Percentiles rank a stretch among this genome's conserved stretches.
Evolutionary conservation across 352 stramenopile genomes (phyloP).

Genomic region (Globisporangium spinosum): DNA sequence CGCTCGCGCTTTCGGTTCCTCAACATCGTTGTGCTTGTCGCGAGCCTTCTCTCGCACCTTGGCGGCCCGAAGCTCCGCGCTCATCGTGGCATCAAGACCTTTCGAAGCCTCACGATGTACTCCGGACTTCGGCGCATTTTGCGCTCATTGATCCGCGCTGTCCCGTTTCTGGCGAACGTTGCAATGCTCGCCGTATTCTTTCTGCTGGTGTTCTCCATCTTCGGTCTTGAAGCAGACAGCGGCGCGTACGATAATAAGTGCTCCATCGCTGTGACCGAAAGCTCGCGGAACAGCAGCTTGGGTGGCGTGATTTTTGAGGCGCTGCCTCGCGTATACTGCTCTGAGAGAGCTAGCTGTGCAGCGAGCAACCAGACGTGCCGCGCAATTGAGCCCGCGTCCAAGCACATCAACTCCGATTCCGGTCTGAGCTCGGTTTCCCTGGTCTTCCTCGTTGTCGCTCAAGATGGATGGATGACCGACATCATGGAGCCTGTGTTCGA

Average conservation of each 20-base stretch:
- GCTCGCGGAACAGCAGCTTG: not conserved
- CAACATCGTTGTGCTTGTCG: slow-evolving; percentile 43
- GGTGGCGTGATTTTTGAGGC: slow-evolving; percentile 22
- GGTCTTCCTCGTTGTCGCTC: slow-evolving; percentile 74
- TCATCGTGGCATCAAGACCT: slow-evolving; percentile 63
- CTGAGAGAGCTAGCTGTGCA: slow-evolving; percentile 35
- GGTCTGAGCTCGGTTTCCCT: slow-evolving; percentile 68
- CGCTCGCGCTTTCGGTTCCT: slow-evolving; percentile 46
- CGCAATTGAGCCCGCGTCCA: slow-evolving; percentile 30
- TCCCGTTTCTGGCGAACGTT: slow-evolving; percentile 78
- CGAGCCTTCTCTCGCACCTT: slow-evolving; percentile 51
- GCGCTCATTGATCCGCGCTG: slow-evolving; percentile 51
- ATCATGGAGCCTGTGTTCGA: slow-evolving; percentile 81
- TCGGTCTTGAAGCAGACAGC: slow-evolving; percentile 64
- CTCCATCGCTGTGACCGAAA: slow-evolving; percentile 13
- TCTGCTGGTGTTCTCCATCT: slow-evolving; percentile 74
- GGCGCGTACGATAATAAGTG: slow-evolving; percentile 56
- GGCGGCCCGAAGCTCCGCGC: slow-evolving; percentile 37
- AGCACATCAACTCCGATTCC: slow-evolving; percentile 68
- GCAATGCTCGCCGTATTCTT: slow-evolving; percentile 69
- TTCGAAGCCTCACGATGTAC: slow-evolving; percentile 61
- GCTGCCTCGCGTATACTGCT: slow-evolving; percentile 53
- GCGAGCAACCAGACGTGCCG: slow-evolving; percentile 35
- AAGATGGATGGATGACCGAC: slow-evolving; percentile 73
- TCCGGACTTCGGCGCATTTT: slow-evolving; percentile 63